Conservation (phyloP, 495 filamentous ascomycete species). For the Daldinia concentrica region DNA sequence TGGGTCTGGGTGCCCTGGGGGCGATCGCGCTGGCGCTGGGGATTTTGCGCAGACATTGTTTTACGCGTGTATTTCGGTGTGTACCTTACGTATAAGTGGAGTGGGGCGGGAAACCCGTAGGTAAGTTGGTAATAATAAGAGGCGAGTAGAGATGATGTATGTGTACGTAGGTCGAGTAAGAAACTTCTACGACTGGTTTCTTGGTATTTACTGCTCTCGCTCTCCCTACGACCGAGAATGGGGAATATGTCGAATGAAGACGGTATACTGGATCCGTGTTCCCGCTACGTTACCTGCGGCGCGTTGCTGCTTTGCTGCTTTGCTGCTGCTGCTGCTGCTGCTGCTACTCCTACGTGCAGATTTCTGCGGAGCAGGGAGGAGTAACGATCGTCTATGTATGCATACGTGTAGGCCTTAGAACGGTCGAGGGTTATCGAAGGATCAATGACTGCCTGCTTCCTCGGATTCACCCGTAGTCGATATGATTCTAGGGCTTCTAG, state of each 20-base stretch:
- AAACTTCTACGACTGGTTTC: background rate
- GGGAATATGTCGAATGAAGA: background rate
- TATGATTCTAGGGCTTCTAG: background rate
- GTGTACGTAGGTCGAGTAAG: conserved; percentile 4
- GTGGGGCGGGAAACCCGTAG: background rate
- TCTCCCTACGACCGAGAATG: background rate
- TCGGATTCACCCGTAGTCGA: conserved; percentile 14
- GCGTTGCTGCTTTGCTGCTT: background rate
- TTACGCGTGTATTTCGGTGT: conserved; percentile 12
- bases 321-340: background rate
- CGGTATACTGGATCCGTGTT: conserved; percentile 1
- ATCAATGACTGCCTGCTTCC: conserved; percentile 16
- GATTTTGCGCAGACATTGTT: conserved; percentile 35
- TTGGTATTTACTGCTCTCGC: conserved; percentile 7
- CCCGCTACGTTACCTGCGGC: conserved; percentile 7
- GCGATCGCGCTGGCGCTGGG: conserved; percentile 36
- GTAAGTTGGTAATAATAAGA: background rate
- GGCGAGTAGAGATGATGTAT: background rate
- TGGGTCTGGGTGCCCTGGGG: conserved; percentile 39
- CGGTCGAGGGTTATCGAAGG: conserved; percentile 30
- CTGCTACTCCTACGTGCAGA: conserved; percentile 2
- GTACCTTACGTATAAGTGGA: background rate
- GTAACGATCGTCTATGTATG: conserved; percentile 33
- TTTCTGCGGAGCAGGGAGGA: conserved; percentile 12
- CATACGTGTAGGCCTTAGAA: conserved; percentile 38